phyloP scores from a whole-genome alignment of 805 yeast species.

The Wickerhamomyces sydowiorum region DNA sequence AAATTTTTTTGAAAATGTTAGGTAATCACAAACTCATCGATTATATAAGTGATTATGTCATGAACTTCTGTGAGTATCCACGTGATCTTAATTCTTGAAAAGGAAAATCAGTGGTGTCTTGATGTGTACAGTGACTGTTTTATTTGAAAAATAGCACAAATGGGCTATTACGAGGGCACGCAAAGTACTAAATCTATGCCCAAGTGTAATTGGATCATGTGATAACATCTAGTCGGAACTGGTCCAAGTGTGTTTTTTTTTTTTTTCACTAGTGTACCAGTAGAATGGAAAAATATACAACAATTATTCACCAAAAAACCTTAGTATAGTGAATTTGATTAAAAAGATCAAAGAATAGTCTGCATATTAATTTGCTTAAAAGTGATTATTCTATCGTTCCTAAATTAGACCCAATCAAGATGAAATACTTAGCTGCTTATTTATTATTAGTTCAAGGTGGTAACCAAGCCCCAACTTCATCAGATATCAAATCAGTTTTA shows the following conservation, averaged over 20 bases:
- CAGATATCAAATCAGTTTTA: constrained; percentile 66
- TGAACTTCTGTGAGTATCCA: neutral
- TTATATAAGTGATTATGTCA: neutral
- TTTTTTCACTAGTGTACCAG: too few species aligned
- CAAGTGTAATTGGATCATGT: too few species aligned
- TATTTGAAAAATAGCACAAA: too few species aligned
- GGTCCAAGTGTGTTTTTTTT: too few species aligned
- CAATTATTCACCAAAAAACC: neutral
- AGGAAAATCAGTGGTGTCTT: neutral
- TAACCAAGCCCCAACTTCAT: constrained; percentile 74
- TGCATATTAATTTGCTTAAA: constrained; percentile 65
- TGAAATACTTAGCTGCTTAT: constrained; percentile 94
- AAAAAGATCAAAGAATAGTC: constrained; percentile 63
- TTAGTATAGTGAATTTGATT: too few species aligned
- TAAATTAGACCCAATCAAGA: constrained; percentile 11
- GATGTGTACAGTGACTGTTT: neutral
- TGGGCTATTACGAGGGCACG: neutral
- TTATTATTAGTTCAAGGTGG: constrained; percentile 86
- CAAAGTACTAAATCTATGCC: too few species aligned
- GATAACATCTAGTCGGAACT: too few species aligned
- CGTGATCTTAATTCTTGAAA: too few species aligned
- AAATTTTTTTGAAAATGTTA: too few species aligned
- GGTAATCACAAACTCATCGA: neutral
- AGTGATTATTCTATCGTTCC: constrained; percentile 61
- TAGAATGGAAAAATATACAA: too few species aligned